phyloP scores from a whole-genome alignment of 139 green algal genomes.

The Edaphochlamys debaryana region DNA sequence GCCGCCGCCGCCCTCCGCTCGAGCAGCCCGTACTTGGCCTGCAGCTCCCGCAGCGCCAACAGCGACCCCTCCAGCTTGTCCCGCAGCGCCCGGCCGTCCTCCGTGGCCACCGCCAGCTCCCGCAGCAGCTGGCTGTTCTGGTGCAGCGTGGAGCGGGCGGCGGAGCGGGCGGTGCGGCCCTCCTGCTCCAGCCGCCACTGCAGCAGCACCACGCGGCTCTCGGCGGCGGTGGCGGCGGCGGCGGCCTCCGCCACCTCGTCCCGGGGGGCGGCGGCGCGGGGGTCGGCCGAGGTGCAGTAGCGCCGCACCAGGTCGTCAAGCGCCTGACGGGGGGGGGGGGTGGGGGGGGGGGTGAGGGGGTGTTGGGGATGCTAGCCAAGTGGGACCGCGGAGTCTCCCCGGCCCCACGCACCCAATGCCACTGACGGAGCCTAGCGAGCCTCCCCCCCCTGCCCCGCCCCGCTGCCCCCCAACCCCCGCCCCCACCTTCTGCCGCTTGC shows the following conservation, averaged over 20 bases:
- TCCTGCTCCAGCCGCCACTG: conserved; percentile 40
- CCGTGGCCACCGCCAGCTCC: conserved; percentile 45
- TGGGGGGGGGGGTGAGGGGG: too few species aligned
- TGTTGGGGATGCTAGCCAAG: too few species aligned
- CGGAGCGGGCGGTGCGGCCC: not conserved
- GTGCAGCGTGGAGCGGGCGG: not conserved
- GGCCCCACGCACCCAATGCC: too few species aligned
- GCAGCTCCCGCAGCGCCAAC: conserved; percentile 36
- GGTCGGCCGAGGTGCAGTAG: conserved; percentile 37
- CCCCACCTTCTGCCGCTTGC: not conserved
- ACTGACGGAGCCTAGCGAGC: too few species aligned
- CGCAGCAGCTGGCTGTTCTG: conserved; percentile 51
- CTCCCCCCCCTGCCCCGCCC: too few species aligned
- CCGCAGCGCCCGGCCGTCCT: conserved; percentile 1
- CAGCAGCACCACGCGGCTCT: conserved; percentile 43
- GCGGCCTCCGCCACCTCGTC: not conserved
- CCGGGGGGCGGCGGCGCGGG: not conserved
- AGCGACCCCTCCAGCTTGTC: conserved; percentile 1
- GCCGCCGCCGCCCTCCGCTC: not conserved
- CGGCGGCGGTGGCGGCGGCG: conserved; percentile 14
- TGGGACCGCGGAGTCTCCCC: too few species aligned
- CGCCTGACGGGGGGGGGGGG: not conserved
- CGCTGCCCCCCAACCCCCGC: too few species aligned
- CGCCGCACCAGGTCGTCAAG: conserved; percentile 34
- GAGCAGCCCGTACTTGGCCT: conserved; percentile 18